Evolutionary conservation across 2,329 filamentous ascomycete species (phyloP).

Genomic region (Xenoacremonium recifei): DNA sequence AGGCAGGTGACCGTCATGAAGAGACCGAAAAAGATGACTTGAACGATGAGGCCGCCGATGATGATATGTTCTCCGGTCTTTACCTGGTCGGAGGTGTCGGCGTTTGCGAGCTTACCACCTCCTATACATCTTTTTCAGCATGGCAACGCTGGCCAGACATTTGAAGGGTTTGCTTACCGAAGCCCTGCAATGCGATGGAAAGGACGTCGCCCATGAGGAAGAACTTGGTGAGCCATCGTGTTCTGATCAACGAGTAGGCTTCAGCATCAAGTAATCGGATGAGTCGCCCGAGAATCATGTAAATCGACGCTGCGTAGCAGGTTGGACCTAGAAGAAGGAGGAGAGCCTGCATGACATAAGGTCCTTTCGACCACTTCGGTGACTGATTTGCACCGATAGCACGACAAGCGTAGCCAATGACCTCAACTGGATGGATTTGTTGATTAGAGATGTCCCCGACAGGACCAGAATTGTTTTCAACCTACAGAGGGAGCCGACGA

Average conservation of each 20-base stretch:
- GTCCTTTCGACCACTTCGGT: constrained; percentile 28
- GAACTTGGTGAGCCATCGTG: constrained; percentile 43
- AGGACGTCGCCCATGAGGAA: constrained; percentile 49
- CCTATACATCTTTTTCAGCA: not conserved
- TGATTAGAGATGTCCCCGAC: not conserved
- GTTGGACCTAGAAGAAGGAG: constrained; percentile 36
- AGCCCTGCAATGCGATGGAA: constrained; percentile 31
- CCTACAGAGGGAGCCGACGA: constrained; percentile 49
- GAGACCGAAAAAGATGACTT: constrained; percentile 50
- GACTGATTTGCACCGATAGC: constrained; percentile 2
- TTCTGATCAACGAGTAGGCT: constrained; percentile 36
- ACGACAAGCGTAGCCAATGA: constrained; percentile 1
- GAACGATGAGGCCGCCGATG: constrained; percentile 48
- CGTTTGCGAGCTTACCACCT: constrained; percentile 4
- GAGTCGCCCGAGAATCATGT: constrained; percentile 43
- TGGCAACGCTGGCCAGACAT: not conserved
- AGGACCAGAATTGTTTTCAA: not conserved
- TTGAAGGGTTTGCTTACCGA: constrained; percentile 5
- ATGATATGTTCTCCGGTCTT: constrained; percentile 43
- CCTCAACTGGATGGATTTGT: not conserved
- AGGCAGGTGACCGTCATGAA: constrained; percentile 45
- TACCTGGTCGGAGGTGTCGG: not conserved
- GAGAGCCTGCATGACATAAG: constrained; percentile 35
- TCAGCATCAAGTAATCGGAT: constrained; percentile 34
- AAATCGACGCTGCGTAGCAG: constrained; percentile 41